These are phyloP conservation scores for Aureobasidium sp. DNA, from an alignment of 2,329 filamentous ascomycete species.

Conservation along the genomic window DNA sequence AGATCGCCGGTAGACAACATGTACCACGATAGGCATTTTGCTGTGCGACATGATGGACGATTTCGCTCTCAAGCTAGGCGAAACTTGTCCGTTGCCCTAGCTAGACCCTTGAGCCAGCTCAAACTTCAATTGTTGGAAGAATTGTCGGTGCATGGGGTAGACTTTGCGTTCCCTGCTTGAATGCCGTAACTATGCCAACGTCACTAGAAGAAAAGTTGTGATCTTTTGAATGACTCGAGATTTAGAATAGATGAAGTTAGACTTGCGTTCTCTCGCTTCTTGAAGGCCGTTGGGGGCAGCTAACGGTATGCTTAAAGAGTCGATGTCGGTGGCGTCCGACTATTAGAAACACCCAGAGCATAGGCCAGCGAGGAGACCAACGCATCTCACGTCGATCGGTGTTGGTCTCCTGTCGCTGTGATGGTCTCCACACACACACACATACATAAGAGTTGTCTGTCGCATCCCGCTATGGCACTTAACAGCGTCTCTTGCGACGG, in stretches of 20 bases:
- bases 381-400: neutral
- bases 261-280: conserved; percentile 2
- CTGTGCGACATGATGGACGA: neutral
- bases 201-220: neutral
- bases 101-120: too few relatives aligned
- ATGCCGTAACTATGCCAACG: neutral
- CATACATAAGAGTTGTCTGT: neutral
- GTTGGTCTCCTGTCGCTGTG: neutral
- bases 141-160: neutral
- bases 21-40: neutral
- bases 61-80: neutral
- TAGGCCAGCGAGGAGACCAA: neutral
- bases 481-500: neutral
- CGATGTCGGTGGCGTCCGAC: neutral
- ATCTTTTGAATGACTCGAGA: neutral
- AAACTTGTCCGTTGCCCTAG: neutral
- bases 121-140: too few relatives aligned
- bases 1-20: neutral
- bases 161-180: neutral
- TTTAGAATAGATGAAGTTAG: neutral
- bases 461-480: neutral
- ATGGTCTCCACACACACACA: neutral
- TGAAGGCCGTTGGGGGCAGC: conserved; percentile 1
- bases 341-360: neutral
- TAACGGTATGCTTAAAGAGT: conserved; percentile 2